Evolutionary conservation across 345 rosid species (phyloP).

Genomic region (Sisymbrium irio): DNA sequence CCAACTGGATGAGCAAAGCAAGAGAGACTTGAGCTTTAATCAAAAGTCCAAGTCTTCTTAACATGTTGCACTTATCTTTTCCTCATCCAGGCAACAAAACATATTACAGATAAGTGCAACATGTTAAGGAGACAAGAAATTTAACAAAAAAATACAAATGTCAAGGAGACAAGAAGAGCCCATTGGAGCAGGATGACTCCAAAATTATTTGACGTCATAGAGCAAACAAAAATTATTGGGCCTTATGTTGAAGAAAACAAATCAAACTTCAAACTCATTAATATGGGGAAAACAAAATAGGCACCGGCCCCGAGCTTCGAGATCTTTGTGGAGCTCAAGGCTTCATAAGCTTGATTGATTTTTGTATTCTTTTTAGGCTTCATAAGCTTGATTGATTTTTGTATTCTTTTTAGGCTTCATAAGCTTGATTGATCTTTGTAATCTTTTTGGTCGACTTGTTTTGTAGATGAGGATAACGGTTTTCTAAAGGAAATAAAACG

Average conservation of each 20-base stretch:
- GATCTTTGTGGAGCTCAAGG: neutral
- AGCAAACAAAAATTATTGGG: neutral
- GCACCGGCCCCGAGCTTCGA: neutral
- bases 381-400: neutral
- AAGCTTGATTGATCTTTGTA: neutral
- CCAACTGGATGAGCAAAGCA: neutral
- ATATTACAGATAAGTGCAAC: neutral
- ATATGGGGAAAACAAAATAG: neutral
- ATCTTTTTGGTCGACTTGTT: too few species aligned
- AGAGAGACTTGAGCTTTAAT: neutral
- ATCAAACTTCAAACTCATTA: neutral
- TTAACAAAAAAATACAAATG: neutral
- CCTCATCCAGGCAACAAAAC: neutral
- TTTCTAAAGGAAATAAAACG: too few species aligned
- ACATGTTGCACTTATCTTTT: too few species aligned
- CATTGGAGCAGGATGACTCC: neutral
- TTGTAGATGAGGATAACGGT: neutral
- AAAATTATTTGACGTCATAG: neutral
- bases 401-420: too few species aligned
- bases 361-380: too few species aligned
- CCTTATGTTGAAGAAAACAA: neutral
- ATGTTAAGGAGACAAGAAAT: neutral
- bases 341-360: neutral
- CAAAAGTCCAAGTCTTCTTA: too few species aligned
- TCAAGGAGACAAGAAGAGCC: constrained; percentile 15